Evolutionary conservation across 495 filamentous ascomycete species (phyloP), one percentile per base, ranked within the genome.

Genomic region (Penicillium ochrochloron): DNA sequence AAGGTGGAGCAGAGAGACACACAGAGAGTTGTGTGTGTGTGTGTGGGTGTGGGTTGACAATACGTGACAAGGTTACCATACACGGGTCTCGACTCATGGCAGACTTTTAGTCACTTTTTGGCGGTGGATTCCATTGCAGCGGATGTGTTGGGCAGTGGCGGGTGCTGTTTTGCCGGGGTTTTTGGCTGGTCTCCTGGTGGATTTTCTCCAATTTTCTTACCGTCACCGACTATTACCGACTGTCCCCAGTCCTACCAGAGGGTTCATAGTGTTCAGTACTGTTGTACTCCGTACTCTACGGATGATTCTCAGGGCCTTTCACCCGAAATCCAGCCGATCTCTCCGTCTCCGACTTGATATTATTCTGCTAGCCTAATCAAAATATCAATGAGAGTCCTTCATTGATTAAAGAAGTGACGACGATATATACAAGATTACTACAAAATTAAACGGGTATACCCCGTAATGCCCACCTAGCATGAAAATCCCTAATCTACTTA

Each of bases 61-160:
- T 69, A 69, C 66, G 57, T 66, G 54, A 70, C 67, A 54, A 19
- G 5, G 33, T 21, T 56, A 56, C 53, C 53, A 56, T 56, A 54
- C 50, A 6, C 27, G 56, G 59, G 46, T 56, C 64, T 66, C 55
- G 60, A 59, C 56, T 59, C 37, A 7, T 5, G 2, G 25, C 11
- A 19, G 50, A 27, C 50, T 33, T 33, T 42, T 57, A 8, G 37
- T 15, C 37, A 27, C 25, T 33, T 33, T 42, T 57, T n/a, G 37
- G 25, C 37, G n/a, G 42, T 44, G 42, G 42, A 44, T 21, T 44
- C 9, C 12, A 14, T 3, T 33, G n/a, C n/a, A 21, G 42, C n/a
- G 42, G 42, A 44, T 44, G 41, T 21, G 21, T 48, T 48, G 44
- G 42, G 42, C 6, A 44, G 44, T 48, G 44, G n/a, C 42, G n/a